These are phyloP conservation scores for Lachancea fermentati DNA, from an alignment of 805 yeast species.

Conservation along the genomic window DNA sequence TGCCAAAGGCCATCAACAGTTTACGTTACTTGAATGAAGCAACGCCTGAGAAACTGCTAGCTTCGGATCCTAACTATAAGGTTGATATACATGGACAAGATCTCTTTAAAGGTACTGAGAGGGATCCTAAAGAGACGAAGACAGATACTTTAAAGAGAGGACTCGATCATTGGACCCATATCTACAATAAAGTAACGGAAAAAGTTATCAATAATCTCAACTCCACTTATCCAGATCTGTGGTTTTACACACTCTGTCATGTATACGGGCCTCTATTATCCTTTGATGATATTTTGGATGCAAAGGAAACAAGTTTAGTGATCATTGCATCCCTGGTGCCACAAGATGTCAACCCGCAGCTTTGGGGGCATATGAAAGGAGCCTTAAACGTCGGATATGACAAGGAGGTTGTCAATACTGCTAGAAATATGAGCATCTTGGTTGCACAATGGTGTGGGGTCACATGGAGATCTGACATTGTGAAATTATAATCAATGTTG, in stretches of 20 bases:
- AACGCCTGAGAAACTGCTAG: conserved; percentile 45
- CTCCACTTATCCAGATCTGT: conserved; percentile 79
- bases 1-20: conserved; percentile 81
- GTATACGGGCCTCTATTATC: conserved; percentile 78
- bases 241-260: conserved; percentile 63
- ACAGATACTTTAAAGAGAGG: conserved; percentile 41
- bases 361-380: conserved; percentile 86
- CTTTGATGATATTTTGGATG: conserved; percentile 52
- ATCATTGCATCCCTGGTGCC: conserved; percentile 79
- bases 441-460: conserved; percentile 72
- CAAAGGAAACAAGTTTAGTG: conserved; percentile 69
- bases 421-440: conserved; percentile 56
- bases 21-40: conserved; percentile 55
- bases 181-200: conserved; percentile 68
- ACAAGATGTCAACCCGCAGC: conserved; percentile 88
- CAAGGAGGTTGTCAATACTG: conserved; percentile 52
- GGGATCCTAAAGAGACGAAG: not conserved
- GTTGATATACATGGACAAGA: conserved; percentile 3
- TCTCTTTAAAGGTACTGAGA: conserved; percentile 3
- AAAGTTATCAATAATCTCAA: conserved; percentile 64
- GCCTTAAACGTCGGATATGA: conserved; percentile 77
- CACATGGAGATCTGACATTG: conserved; percentile 42
- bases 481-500: conserved; percentile 18
- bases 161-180: conserved; percentile 58
- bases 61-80: conserved; percentile 3